Percentiles rank a stretch among this genome's conserved stretches.
Conservation (phyloP, 1,139 yeast genomes). For the Suhomyces panamericanus region DNA sequence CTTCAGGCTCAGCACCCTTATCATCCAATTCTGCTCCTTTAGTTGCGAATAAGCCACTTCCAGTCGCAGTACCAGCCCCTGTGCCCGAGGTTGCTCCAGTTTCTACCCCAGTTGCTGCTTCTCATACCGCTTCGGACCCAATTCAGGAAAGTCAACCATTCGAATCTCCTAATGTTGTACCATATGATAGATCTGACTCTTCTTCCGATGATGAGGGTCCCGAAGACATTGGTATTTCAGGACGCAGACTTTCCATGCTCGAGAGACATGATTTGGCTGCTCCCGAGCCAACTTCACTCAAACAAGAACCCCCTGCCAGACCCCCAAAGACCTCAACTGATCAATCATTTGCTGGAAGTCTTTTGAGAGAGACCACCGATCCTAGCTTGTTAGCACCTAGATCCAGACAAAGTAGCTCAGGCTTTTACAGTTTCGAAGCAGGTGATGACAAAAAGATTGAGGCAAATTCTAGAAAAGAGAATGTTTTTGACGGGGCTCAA, state of each 20-base stretch:
- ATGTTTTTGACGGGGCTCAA: constrained; percentile 4
- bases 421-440: constrained; percentile 44
- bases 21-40: constrained; percentile 2
- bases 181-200: constrained; percentile 20
- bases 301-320: constrained; percentile 4
- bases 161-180: constrained; percentile 27
- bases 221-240: constrained; percentile 19
- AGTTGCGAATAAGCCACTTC: constrained; percentile 3
- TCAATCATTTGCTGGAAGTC: constrained; percentile 4
- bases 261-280: constrained; percentile 34
- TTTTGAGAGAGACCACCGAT: constrained; percentile 4
- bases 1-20: constrained; percentile 1
- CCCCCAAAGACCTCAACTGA: constrained; percentile 4
- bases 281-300: constrained; percentile 5
- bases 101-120: not conserved
- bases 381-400: constrained; percentile 10
- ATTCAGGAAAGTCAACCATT: constrained; percentile 2
- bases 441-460: constrained; percentile 41
- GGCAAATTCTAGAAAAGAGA: constrained; percentile 26
- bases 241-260: constrained; percentile 32
- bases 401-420: constrained; percentile 23
- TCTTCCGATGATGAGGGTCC: constrained; percentile 29
- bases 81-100: not conserved
- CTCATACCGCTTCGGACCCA: constrained; percentile 2
- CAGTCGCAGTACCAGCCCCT: not conserved